A percentile compares a stretch with the other conserved stretches of the same genome.
These are phyloP conservation scores for Colletotrichum godetiae DNA, from an alignment of 2,329 filamentous ascomycete species.

Conservation along the genomic window DNA sequence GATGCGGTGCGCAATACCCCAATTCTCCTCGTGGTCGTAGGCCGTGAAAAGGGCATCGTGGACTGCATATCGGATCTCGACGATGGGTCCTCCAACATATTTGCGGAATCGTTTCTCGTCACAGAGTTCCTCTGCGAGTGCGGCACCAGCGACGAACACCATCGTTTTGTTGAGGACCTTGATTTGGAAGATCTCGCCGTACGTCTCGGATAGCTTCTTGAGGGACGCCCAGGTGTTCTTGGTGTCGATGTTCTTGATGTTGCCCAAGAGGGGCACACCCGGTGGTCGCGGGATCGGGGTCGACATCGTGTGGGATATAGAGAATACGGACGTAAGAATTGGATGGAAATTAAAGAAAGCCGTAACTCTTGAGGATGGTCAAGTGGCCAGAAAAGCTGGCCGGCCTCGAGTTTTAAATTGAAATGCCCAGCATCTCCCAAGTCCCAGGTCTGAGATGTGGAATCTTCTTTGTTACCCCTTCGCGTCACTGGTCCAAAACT, in stretches of 20 bases:
- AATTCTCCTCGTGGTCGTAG: slow-evolving; percentile 58
- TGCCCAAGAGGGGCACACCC: slow-evolving; percentile 50
- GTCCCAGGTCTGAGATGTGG: neutral
- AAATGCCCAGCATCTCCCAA: neutral
- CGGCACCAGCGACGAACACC: slow-evolving; percentile 55
- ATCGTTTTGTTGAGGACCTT: slow-evolving; percentile 47
- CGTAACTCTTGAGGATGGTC: neutral
- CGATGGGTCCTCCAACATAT: slow-evolving; percentile 62
- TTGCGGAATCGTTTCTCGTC: slow-evolving; percentile 66
- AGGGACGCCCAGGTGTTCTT: slow-evolving; percentile 51
- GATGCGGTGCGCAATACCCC: slow-evolving; percentile 64
- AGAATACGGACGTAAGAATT: neutral
- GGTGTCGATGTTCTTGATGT: slow-evolving; percentile 48
- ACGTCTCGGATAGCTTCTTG: slow-evolving; percentile 47
- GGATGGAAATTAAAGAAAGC: neutral
- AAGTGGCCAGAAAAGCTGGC: neutral
- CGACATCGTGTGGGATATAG: slow-evolving; percentile 41
- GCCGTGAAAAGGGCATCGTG: slow-evolving; percentile 66
- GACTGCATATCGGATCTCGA: slow-evolving; percentile 62
- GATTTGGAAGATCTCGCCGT: slow-evolving; percentile 53
- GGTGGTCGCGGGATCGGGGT: slow-evolving; percentile 49
- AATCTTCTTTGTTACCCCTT: slow-evolving; percentile 10
- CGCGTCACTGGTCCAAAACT: slow-evolving; percentile 12
- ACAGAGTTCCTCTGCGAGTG: slow-evolving; percentile 57
- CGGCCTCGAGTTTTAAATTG: neutral